A percentile compares a stretch with the other conserved stretches of the same genome.
phyloP scores from a whole-genome alignment of 805 yeast genomes.

The Myxozyma kluyveri region DNA sequence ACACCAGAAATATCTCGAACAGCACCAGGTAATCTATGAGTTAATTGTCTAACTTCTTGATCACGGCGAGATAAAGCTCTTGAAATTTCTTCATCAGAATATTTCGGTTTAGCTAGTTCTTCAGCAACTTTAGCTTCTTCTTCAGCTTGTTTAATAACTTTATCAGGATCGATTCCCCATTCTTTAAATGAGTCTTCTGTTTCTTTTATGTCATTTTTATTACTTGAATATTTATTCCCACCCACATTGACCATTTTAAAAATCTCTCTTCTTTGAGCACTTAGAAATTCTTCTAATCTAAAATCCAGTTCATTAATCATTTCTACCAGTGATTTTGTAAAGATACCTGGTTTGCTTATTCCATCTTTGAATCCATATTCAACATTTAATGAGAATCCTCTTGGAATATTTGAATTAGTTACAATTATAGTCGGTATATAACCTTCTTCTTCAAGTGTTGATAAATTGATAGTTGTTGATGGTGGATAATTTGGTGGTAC shows the following conservation, averaged over 20 bases:
- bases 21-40: slow-evolving; percentile 14
- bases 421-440: slow-evolving; percentile 52
- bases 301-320: slow-evolving; percentile 55
- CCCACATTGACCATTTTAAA: slow-evolving; percentile 53
- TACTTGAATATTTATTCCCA: background rate
- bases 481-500: slow-evolving; percentile 58
- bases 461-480: slow-evolving; percentile 1
- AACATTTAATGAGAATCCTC: slow-evolving; percentile 64
- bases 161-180: slow-evolving; percentile 21
- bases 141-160: background rate
- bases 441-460: slow-evolving; percentile 1
- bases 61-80: slow-evolving; percentile 18
- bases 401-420: slow-evolving; percentile 64
- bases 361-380: slow-evolving; percentile 56
- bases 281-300: slow-evolving; percentile 57
- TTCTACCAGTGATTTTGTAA: slow-evolving; percentile 53
- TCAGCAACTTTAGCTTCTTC: background rate
- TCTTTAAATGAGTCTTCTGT: slow-evolving; percentile 9
- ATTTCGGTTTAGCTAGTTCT: slow-evolving; percentile 2
- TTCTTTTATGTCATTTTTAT: background rate
- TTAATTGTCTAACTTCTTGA: slow-evolving; percentile 22
- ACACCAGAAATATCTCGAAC: slow-evolving; percentile 6
- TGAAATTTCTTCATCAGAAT: slow-evolving; percentile 9
- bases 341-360: slow-evolving; percentile 29
- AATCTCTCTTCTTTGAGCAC: slow-evolving; percentile 58